Evolutionary conservation across 2,329 filamentous ascomycete genomes (phyloP), one percentile per base, ranked within the genome.

Genomic region (Arthrobotrys musiformis): DNA sequence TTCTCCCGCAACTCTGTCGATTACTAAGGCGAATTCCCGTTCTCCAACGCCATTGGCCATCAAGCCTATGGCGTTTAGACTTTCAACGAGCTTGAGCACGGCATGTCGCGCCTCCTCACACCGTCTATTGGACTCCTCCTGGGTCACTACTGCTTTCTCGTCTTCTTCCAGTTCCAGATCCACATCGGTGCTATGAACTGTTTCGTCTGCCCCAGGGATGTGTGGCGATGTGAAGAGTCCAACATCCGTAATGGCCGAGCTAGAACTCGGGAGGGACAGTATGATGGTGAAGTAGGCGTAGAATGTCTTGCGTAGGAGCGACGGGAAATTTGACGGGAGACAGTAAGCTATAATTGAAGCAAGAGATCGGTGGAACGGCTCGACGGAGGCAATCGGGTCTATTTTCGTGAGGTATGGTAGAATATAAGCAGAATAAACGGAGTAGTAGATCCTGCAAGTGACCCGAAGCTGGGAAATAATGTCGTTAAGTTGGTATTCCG

Each of bases 341-440:
- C 78, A 80, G 58, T 80, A 81, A 8, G 80, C 79, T 22, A 81
- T 79, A 50, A 81, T 76, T 2, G 80, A 80, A 46, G 81, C 81
- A n/a, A 81, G 61, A 22, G 79, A 80, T 17, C 80, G 60, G 19
- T 73, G 74, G 56, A 78, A 78, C 0, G 74, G 68, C 37, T 72
- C 68, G 17, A 78, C 66, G 15, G 74, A 78, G 2, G 68, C 62
- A 37, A 73, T 64, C 30, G 68, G 67, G 28, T 72, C 74, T 44
- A 73, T 24, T 58, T 73, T 72, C 17, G 74, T 35, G 13, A 78
- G 24, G 37, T 73, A 73, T 1, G 74, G 74, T 13, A 78, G 46
- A 44, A 78, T 69, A 56, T 78, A 78, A 19, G 63, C 17, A 2
- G 67, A 68, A 42, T 78, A 78, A n/a, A 78, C 69, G 24, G 74